These are phyloP conservation scores for Candida easanensis DNA, from an alignment of 805 yeast genomes.

Conservation along the genomic window DNA sequence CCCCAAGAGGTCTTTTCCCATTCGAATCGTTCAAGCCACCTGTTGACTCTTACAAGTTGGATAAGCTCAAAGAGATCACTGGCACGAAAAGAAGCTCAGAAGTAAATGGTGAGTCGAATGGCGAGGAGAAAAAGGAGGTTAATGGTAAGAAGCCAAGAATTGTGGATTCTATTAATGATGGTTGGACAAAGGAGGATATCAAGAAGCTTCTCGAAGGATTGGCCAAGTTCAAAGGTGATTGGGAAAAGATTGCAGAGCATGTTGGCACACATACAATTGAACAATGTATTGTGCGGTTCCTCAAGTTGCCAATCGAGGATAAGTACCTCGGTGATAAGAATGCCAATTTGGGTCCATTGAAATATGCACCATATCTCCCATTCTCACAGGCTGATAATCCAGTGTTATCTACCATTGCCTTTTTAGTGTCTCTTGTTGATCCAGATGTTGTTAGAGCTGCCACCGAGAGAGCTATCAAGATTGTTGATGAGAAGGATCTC, in stretches of 20 bases:
- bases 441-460: slow-evolving; percentile 84
- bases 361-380: slow-evolving; percentile 81
- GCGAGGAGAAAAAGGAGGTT: slow-evolving; percentile 5
- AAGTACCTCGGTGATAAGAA: slow-evolving; percentile 46
- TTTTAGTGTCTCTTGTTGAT: slow-evolving; percentile 81
- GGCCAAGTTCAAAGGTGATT: slow-evolving; percentile 62
- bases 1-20: slow-evolving; percentile 91
- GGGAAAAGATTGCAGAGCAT: slow-evolving; percentile 71
- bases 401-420: slow-evolving; percentile 87
- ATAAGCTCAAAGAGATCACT: slow-evolving; percentile 38
- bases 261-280: slow-evolving; percentile 71
- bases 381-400: slow-evolving; percentile 88
- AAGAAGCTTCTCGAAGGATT: slow-evolving; percentile 60
- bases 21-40: slow-evolving; percentile 77
- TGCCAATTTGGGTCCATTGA: slow-evolving; percentile 60
- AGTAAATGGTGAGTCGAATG: slow-evolving; percentile 10
- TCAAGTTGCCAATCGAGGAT: slow-evolving; percentile 82
- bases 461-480: slow-evolving; percentile 53
- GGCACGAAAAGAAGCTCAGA: slow-evolving; percentile 20
- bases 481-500: slow-evolving; percentile 25
- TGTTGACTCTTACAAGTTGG: slow-evolving; percentile 42
- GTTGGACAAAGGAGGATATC: slow-evolving; percentile 71
- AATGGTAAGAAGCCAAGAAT: slow-evolving; percentile 35
- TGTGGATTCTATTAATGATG: slow-evolving; percentile 35
- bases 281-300: slow-evolving; percentile 76